These are phyloP conservation scores for Mortierella sp. DNA, from an alignment of 371 early-diverging fungal species.

Conservation along the genomic window DNA sequence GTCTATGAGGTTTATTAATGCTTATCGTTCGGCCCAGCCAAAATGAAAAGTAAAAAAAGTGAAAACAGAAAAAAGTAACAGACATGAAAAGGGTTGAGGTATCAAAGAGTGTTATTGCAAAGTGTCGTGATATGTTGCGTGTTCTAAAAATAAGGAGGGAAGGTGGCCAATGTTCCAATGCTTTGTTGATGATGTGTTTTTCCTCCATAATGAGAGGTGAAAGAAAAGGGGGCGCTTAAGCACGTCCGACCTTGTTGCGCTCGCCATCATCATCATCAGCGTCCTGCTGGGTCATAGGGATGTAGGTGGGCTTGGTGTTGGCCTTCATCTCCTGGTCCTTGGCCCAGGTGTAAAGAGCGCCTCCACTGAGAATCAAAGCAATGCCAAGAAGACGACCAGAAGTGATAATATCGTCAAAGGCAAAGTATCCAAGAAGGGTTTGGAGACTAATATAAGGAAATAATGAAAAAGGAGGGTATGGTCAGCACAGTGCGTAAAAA, in stretches of 20 bases:
- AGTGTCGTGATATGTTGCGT: background rate
- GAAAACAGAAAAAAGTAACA: background rate
- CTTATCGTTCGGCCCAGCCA: conserved; percentile 8
- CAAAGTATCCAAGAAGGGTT: conserved; percentile 61
- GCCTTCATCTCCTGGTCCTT: conserved; percentile 54
- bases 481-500: background rate
- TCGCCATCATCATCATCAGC: conserved; percentile 31
- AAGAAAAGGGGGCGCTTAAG: background rate
- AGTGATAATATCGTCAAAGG: conserved; percentile 62
- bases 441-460: conserved; percentile 52
- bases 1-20: conserved; percentile 10
- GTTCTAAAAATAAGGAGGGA: background rate
- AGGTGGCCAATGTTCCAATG: conserved; percentile 1
- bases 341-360: conserved; percentile 61
- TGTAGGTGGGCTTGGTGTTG: conserved; percentile 45
- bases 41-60: conserved; percentile 1
- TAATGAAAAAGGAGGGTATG: background rate
- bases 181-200: conserved; percentile 29
- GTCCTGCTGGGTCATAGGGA: conserved; percentile 58
- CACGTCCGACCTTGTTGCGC: conserved; percentile 12
- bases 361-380: conserved; percentile 59
- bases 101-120: background rate
- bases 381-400: conserved; percentile 59
- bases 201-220: background rate
- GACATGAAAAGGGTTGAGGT: background rate